Evolutionary conservation across 306 rosid genomes (phyloP), one percentile per base, ranked within the genome.

Genomic region (Dalbergia cochinchinensis): DNA sequence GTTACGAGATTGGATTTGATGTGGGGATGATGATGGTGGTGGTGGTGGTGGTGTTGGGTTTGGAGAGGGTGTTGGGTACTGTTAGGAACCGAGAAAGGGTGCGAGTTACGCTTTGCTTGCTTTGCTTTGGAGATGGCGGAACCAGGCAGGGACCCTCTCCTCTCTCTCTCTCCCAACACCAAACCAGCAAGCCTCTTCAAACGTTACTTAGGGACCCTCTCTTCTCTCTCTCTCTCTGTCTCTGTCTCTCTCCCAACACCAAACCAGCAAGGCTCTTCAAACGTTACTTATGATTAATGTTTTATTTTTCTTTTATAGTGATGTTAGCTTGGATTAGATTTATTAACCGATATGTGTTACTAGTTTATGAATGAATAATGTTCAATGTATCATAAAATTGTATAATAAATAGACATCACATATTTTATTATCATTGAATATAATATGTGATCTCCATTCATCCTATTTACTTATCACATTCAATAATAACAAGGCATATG

Each of bases 111-210:
- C 44, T 73, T 80, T 48, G 31, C 22, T 31, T 54, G 44, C 58
- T 37, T 73, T 26, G 31, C 31, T 26, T 73, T 18, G 69, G 74
- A 73, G 48, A 69, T 69, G 78, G 85, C 11, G 39, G 78, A 82
- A 76, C 8, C n/a, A 60, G 48, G 6, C 41, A 37, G 51, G 8
- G 53, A 47, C 51, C 58, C 59, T 55, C 55, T 42, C 7, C 51
- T 47, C 16, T 61, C 33, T 60, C 41, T 51, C 15, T 26, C 18
- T 60, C 61, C 47, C 53, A 6, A 14, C 22, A 60, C 13, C 54
- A 47, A 15, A 59, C 51, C 54, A 37, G 12, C 5, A 34, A 57
- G 26, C 58, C 48, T 15, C 18, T 50, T 37, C 41, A 37, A 37
- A 37, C 41, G 7, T 5, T 37, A 26, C 31, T 26, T 26, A 26